Evolutionary conservation across 2,329 filamentous ascomycete genomes (phyloP).

Genomic region (Metarhizium sp.): DNA sequence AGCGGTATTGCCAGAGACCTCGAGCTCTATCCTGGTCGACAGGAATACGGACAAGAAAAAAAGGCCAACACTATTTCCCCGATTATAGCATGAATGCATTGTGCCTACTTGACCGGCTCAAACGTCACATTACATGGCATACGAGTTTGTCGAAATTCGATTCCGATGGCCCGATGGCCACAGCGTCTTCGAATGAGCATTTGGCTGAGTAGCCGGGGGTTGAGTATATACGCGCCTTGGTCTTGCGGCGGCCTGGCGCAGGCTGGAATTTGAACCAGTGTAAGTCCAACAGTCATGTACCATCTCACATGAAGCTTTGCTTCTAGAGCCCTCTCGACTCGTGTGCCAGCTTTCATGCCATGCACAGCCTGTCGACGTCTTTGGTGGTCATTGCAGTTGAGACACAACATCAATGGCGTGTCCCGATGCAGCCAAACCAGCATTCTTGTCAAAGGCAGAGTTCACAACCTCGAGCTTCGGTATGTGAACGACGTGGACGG

Average conservation of each 20-base stretch:
- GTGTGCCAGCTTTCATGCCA: not conserved
- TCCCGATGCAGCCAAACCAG: not conserved
- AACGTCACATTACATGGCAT: not conserved
- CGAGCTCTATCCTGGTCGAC: too few relatives aligned
- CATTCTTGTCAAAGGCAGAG: slow-evolving; percentile 2
- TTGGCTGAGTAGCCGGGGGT: not conserved
- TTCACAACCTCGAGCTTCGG: not conserved
- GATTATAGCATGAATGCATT: not conserved
- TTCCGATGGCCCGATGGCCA: not conserved
- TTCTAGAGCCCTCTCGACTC: not conserved
- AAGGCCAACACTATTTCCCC: not conserved
- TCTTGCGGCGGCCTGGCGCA: not conserved
- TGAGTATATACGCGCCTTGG: not conserved
- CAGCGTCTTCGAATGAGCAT: not conserved
- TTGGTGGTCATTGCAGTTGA: not conserved
- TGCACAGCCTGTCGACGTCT: not conserved
- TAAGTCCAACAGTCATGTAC: not conserved
- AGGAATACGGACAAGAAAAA: not conserved
- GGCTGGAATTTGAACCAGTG: not conserved
- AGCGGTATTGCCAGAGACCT: too few relatives aligned
- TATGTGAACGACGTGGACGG: not conserved
- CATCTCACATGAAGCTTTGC: not conserved
- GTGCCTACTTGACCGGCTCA: not conserved
- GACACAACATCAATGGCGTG: not conserved
- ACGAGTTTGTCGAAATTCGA: not conserved